Base-by-base conservation (phyloP, 345 rosid genomes). In the Cardamine occulta region DNA sequence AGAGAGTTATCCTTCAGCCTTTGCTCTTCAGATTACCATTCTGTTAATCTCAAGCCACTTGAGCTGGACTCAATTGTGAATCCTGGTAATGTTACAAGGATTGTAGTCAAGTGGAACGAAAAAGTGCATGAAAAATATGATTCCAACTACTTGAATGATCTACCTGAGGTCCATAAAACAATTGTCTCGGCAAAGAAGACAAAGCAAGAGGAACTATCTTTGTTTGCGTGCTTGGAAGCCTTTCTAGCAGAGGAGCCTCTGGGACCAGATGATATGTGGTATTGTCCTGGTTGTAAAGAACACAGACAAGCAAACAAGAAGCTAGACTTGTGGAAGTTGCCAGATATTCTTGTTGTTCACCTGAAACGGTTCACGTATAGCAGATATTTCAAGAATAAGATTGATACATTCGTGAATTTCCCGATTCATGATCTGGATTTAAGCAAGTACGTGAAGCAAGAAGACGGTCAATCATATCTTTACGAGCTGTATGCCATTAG, bases 191-290 rank as follows among this genome's bases (percentile, higher is more conserved):
- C 79, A 7, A 91, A 91, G 85, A 91, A 88, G 74, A 82, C 89
- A 55, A 82, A 81, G 68, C 88, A 90, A 75, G 96, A 90, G 83
- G 87, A 88, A 53, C 83, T 89, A 68, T 86, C 96, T 23, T 74
- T 94, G 66, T 94, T 88, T 86, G 90, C 97, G n/a, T 94, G 98
- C 75, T 80, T 94, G 84, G 98, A 91, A 80, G 95, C 93, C 17
- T 91, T 88, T 84, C 74, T 94, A 91, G 89, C 84, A 44, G 98
- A 94, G 81, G 98, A 91, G 72, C 98, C 97, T 35, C 83, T 91
- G 0, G 97, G 97, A 68, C 92, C 97, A 60, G 96, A 94, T 74
- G 97, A 91, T 70, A 94, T 90, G 98, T 94, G 97, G 98, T 87
- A 86, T 64, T 94, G 98, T 75, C 96, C 96, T 67, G 37, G 83